Evolutionary conservation across 2,329 filamentous ascomycete genomes (phyloP), one percentile per base, ranked within the genome.

Genomic region (Trematosphaeria pertusa): DNA sequence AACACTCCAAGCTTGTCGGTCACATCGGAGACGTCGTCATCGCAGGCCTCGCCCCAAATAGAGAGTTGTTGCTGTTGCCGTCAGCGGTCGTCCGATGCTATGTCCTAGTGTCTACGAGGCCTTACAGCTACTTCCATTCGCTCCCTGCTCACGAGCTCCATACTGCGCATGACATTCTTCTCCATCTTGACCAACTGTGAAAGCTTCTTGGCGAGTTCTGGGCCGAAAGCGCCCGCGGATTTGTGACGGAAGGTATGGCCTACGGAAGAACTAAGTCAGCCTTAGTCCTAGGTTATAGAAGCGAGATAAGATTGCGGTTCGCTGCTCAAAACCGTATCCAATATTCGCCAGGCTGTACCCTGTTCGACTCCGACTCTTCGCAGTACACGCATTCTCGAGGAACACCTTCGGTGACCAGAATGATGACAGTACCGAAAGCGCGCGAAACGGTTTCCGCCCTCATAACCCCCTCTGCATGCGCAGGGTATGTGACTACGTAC

Each of bases 151-250:
- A 97, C 94, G 38, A 91, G 82, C 73, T 99, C 94, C 82, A 97
- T 87, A 73, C 91, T 97, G 74, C 94, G 91, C 94, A 99, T 99
- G 46, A 97, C 90, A 72, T 99, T 97, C 86, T 99, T 99, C 80
- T 99, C 94, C 94, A 99, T 99, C 85, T 99, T 99, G 56, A 99
- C 94, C 42, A 99, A 84, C 78, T 96, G 90, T 31, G 92, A 91
- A 54, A 99, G 87, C 83, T 99, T 99, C 84, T 96, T 97, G 48
- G 94, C 88, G 48, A 99, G 86, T 67, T 99, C 94, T 47, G 92
- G 85, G 26, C 85, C 85, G 65, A 91, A 91, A 62, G 88, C 87
- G 59, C 88, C 89, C 55, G 88, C 87, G 33, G 87, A 82, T 68
- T 87, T 87, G 69, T 85, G 83, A 63, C 89, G 84, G 71, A 91